Base-by-base conservation (phyloP, 1,284 basidiomycete genomes). In the Anthracocystis panici-leucophaei region DNA sequence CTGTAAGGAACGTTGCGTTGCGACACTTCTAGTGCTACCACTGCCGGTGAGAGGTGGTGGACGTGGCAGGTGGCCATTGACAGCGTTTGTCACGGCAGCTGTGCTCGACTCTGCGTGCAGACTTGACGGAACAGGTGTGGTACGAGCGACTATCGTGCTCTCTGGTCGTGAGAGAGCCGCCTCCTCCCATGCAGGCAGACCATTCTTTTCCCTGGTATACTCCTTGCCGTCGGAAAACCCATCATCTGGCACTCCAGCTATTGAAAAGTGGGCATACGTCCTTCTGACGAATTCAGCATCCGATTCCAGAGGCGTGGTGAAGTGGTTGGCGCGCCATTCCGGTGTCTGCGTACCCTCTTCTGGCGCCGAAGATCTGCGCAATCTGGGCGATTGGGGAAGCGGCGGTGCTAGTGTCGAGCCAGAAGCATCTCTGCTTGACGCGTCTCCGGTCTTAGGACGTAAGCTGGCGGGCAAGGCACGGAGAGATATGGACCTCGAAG, bases 191-290 rank as follows among this genome's bases (percentile, higher is more conserved):
- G 67, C 65, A 7, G 77, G 66, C 33, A 75, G 50, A 3, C 53
- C 75, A n/a, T 45, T 61, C 45, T 69, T 67, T 35, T 83, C 70
- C 16, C 82, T 57, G 4, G 83, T 85, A 31, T 80, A 78, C 56
- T 85, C 83, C 20, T 72, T 67, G 23, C 83, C 83, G 5, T 83
- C 82, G 0, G 68, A 69, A 11, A 80, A 63, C 20, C 83, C 82
- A 50, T 85, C 83, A 35, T 74, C 74, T 1, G 63, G 57, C 5
- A 85, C 77, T 25, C 82, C 82, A 5, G 61, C 58, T 42, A 57
- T 50, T 18, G 75, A 57, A 56, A 83, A 85, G 57, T 84, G 77
- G 2, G 70, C 76, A 46, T 85, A 85, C 0, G 79, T 82, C 29
- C 67, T 66, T 21, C 82, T 77, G 16, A 85, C 70, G 35, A 78